Conservation (phyloP, 345 rosid genomes). For the Citrus inodora region DNA sequence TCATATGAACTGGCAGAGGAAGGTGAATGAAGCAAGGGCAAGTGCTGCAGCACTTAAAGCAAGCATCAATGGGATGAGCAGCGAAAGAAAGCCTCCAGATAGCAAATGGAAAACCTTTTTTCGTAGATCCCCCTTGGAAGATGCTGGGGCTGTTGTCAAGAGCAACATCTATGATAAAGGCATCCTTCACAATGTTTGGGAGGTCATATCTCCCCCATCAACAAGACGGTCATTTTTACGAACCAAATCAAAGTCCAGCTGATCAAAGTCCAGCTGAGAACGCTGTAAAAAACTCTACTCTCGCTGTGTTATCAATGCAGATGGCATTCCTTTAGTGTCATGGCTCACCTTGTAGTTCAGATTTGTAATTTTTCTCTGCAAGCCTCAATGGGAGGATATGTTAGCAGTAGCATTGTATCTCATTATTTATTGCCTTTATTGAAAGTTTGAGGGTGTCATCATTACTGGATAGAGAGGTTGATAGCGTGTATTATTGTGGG, state of each 20-base stretch:
- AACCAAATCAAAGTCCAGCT: conserved; percentile 36
- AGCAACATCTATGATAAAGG: conserved; percentile 66
- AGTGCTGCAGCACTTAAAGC: conserved; percentile 63
- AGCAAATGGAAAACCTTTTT: conserved; percentile 64
- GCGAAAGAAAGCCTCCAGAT: conserved; percentile 37
- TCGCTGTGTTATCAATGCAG: not conserved
- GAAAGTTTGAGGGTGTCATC: not conserved
- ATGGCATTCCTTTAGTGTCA: not conserved
- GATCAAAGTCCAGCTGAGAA: conserved; percentile 32
- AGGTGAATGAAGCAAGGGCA: conserved; percentile 69
- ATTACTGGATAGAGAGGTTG: not conserved
- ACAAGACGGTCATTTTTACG: conserved; percentile 42
- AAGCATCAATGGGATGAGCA: conserved; percentile 36
- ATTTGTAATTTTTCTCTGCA: not conserved
- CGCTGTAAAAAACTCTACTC: not conserved
- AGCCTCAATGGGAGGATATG: not conserved
- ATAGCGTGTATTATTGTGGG: not conserved
- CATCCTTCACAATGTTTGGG: conserved; percentile 44
- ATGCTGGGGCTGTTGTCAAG: conserved; percentile 35
- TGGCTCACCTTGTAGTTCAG: not conserved
- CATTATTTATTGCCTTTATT: not conserved
- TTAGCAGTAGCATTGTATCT: not conserved
- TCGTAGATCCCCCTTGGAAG: conserved; percentile 50
- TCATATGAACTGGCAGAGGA: conserved; percentile 69
- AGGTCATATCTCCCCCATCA: conserved; percentile 64